Evolutionary conservation across 139 green algal genomes (phyloP).

Genomic region (Astrephomene gubernaculifera): DNA sequence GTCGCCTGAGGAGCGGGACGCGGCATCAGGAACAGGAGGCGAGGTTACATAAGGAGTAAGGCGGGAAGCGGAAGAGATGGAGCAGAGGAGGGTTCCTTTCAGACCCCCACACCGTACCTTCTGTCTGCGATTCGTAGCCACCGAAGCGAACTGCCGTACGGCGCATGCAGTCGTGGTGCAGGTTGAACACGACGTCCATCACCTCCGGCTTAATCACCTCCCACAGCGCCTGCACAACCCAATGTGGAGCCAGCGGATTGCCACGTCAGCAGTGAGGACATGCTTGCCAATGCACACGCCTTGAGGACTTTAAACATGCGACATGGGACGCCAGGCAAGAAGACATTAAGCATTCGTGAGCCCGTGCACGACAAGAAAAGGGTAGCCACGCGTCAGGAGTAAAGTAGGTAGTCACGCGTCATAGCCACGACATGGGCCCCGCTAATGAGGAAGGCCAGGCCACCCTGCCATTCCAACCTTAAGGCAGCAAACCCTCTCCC

Average conservation of each 20-base stretch:
- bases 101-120: background rate
- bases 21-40: background rate
- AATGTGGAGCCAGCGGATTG: background rate
- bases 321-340: too few relatives aligned
- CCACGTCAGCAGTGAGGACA: too few relatives aligned
- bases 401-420: too few relatives aligned
- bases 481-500: too few relatives aligned
- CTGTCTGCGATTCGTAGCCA: constrained; percentile 41
- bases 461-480: too few relatives aligned
- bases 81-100: background rate
- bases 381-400: too few relatives aligned
- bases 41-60: background rate
- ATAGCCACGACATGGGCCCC: too few relatives aligned
- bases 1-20: constrained; percentile 37
- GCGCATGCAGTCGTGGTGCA: constrained; percentile 49
- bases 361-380: too few relatives aligned
- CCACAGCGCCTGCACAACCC: constrained; percentile 26
- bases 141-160: background rate
- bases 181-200: constrained; percentile 44
- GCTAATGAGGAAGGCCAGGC: too few relatives aligned
- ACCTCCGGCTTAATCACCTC: constrained; percentile 13
- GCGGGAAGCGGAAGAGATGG: background rate
- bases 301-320: too few relatives aligned
- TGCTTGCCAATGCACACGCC: too few relatives aligned
- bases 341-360: too few relatives aligned